Evolutionary conservation across 176 grass and related monocot species (phyloP), one percentile per base, ranked within the genome.

Genomic region (Aegilops sharonensis): DNA sequence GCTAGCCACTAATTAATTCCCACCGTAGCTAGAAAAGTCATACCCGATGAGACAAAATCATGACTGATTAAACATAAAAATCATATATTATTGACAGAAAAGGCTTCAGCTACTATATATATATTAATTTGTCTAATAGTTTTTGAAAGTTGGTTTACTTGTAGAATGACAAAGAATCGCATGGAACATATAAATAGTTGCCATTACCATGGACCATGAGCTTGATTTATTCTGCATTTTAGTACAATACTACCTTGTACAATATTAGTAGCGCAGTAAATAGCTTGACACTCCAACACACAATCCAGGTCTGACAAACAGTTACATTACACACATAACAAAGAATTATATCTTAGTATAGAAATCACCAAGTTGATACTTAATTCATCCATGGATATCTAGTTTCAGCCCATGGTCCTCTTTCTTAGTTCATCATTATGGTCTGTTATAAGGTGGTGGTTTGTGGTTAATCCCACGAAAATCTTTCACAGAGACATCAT

Each of bases 401-500:
- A 21, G 21, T 77, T 81, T 6, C 4, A 7, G 12, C 13, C 30
- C 45, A 45, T 20, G 54, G 21, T 39, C 52, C 36, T 52, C 43
- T 6, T 14, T 8, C 64, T 61, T 23, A 20, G 5, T 57, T 64
- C 11, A 8, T 61, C n/a, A 39, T 82, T 68, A 90, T 0, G 83
- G 78, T 23, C 70, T 86, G 31, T 64, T 85, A 52, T 85, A 64
- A 77, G 15, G 21, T 83, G 60, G 66, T 83, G 70, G 42, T 15
- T 12, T 12, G 10, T 43, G 68, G 20, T 66, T 78, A 34, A 78
- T 56, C 32, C 1, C 72, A 5, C 42, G 52, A 21, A 87, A 90
- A 74, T 83, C 56, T 45, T 73, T 80, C 1, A 74, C 57, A 14
- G 89, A 78, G 3, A 90, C n/a, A 6, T 74, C 84, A 79, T 78